These are phyloP conservation scores for Fusarium nelsonii DNA, from an alignment of 2,329 filamentous ascomycete genomes.

Conservation along the genomic window DNA sequence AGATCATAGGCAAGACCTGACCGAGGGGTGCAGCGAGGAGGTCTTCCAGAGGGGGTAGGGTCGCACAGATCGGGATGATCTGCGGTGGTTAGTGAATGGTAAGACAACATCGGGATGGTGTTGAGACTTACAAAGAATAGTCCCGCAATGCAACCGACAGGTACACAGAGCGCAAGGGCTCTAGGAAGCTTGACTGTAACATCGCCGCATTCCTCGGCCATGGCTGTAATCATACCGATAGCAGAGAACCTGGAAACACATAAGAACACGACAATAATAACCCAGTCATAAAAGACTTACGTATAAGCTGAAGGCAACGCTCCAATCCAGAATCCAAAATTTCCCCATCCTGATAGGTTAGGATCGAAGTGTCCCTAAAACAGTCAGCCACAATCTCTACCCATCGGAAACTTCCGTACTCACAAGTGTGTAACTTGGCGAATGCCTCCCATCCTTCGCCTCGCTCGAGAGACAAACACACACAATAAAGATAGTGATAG, in stretches of 20 bases:
- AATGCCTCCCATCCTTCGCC: constrained; percentile 70
- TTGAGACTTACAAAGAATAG: constrained; percentile 64
- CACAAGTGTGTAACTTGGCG: constrained; percentile 54
- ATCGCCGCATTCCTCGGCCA: constrained; percentile 71
- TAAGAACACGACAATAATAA: background rate
- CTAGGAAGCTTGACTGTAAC: constrained; percentile 71
- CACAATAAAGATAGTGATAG: constrained; percentile 76
- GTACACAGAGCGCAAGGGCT: constrained; percentile 75
- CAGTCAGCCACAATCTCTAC: background rate
- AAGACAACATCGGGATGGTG: constrained; percentile 63
- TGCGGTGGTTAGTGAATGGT: background rate
- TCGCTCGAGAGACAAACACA: constrained; percentile 66
- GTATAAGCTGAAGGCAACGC: constrained; percentile 60
- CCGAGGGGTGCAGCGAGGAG: constrained; percentile 77
- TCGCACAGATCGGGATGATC: constrained; percentile 62
- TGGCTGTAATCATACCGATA: constrained; percentile 65
- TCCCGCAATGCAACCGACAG: constrained; percentile 73
- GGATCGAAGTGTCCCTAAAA: constrained; percentile 76
- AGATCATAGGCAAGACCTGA: constrained; percentile 80
- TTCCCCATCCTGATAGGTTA: constrained; percentile 73
- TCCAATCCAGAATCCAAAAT: constrained; percentile 69
- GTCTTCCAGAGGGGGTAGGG: constrained; percentile 73
- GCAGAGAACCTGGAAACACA: constrained; percentile 52
- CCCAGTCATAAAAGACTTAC: constrained; percentile 1
- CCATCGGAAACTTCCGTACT: background rate